Evolutionary conservation across 257 asterid genomes (phyloP), one percentile per base, ranked within the genome.

Genomic region (Thymus mandschuricus): DNA sequence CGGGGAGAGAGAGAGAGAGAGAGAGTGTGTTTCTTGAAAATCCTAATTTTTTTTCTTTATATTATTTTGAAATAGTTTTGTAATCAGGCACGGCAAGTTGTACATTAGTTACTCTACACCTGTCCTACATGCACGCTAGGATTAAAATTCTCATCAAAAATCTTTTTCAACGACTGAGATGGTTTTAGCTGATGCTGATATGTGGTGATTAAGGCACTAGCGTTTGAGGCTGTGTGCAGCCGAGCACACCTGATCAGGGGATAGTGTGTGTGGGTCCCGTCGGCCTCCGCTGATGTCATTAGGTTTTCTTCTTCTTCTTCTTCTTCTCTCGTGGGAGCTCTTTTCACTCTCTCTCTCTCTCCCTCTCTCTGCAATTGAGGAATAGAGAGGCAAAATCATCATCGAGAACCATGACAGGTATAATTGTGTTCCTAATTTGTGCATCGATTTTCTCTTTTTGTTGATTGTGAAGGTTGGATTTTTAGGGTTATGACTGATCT

Each of bases 391-490:
- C 12, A 34, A 71, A 74, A 12, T 71, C 75, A 62, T 44, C 75
- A 43, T 27, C 66, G 49, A 77, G 6, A 84, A 72, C 85, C 79
- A 91, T 91, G 97, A 83, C 95, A 2, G 96, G 97, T 89, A 84
- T 35, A 5, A 1, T 64, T 43, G 63, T 48, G 63, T 48, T 33
- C 68, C 5, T 40, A 45, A 59, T 76, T 12, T 31, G 71, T 9
- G 3, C 13, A 59, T 78, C 28, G 66, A 8, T 52, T 41, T 64
- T 55, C 12, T 13, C 40, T 64, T 40, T 46, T 64, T 54, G 58
- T 61, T 35, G 9, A 54, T 73, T 5, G 0, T 43, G 54, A 30
- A 67, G 30, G 58, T 70, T 49, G 70, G 58, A 46, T 70, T 8
- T 68, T 69, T 81, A 60, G 78, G 74, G 77, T 59, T 78, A 38